These are phyloP conservation scores for Rhodotorula kratochvilovae DNA, from an alignment of 768 basidiomycete species.

Conservation along the genomic window DNA sequence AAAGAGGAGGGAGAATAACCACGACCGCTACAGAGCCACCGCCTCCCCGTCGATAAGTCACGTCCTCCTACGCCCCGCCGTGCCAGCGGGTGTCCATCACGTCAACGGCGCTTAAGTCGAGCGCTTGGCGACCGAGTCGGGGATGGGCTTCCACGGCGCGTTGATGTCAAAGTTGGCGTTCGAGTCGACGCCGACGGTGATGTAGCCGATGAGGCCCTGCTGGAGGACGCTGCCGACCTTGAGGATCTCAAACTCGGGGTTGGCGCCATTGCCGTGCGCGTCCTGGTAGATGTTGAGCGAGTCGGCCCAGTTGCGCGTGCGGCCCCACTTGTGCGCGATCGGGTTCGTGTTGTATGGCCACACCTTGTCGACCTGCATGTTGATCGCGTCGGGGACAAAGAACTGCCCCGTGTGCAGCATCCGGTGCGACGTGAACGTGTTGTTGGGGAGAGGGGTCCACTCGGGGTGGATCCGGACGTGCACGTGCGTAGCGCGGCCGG, in stretches of 20 bases:
- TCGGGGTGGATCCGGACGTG: constrained; percentile 43
- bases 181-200: constrained; percentile 45
- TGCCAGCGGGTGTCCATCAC: too few species aligned
- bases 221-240: constrained; percentile 45
- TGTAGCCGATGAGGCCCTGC: constrained; percentile 46
- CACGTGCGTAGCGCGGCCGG: constrained; percentile 39
- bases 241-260: constrained; percentile 45
- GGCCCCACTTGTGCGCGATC: constrained; percentile 44
- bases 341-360: constrained; percentile 45
- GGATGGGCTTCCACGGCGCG: constrained; percentile 6
- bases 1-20: too few species aligned
- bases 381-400: constrained; percentile 46
- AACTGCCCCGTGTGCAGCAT: constrained; percentile 47
- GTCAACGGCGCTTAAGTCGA: too few species aligned
- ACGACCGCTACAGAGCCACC: too few species aligned
- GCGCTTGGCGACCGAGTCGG: too few species aligned
- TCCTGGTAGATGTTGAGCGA: constrained; percentile 46
- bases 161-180: constrained; percentile 12
- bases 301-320: constrained; percentile 48
- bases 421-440: constrained; percentile 39
- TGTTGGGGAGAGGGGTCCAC: constrained; percentile 42
- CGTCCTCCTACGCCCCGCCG: too few species aligned
- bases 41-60: too few species aligned
- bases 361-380: constrained; percentile 46
- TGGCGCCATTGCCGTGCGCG: constrained; percentile 45